Evolutionary conservation across 306 rosid species (phyloP), one percentile per base, ranked within the genome.

Genomic region (Canavalia gladiata): DNA sequence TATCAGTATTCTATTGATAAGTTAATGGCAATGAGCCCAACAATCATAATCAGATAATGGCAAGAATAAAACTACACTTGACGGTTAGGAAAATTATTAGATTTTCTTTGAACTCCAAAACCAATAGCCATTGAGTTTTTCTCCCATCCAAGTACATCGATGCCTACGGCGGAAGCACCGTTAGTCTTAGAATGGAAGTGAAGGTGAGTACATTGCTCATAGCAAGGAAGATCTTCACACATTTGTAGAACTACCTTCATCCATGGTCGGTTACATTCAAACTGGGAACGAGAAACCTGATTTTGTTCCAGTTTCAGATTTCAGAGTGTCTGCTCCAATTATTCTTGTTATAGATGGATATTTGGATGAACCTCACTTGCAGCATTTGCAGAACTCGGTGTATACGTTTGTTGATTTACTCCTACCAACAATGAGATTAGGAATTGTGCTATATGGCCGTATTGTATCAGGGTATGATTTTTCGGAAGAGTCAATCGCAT

Each of bases 331-430:
- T 51, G 97, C 97, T 60, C 99, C 98, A 43, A 50, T 95, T 86
- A 90, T 93, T 86, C 91, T 95, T 67, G 99, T 92, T 55, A 88
- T 95, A 81, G 99, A 95, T 59, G 99, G 90, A 84, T 89, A 97
- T 83, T 85, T 95, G 80, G 98, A 95, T 74, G 99, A 95, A 79
- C 93, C 94, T n/a, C 96, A 95, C 85, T 90, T 95, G 8, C 91
- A 86, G 68, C 97, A 95, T 78, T 86, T 95, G 72, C 99, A 93
- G 81, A 88, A 98, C 80, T 95, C 99, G 46, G 86, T 95, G 87
- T 98, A 95, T 80, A 98, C 98, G 10, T 95, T 95, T 89, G 90
- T 90, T 68, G 98, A 95, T 84, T 95, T 97, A 54, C 97, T 95
- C 39, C 89, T 91, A 56, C 89, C 92, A 1, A 90, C 97, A 13